phyloP scores from a whole-genome alignment of 2,329 filamentous ascomycete species.

The Gaeumannomyces sp. region DNA sequence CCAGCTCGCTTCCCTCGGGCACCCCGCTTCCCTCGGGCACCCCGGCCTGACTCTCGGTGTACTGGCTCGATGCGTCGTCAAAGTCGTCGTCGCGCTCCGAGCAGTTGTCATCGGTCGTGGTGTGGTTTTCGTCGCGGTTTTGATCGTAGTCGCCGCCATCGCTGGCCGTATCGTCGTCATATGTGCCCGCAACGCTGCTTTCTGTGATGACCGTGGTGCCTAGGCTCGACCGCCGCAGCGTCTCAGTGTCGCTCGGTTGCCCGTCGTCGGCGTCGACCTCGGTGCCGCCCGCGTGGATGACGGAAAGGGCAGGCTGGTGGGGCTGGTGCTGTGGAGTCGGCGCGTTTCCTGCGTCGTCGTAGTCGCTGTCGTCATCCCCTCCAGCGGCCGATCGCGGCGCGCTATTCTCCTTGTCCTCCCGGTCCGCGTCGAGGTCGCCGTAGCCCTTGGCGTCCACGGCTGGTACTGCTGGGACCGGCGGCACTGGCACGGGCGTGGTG shows the following conservation, averaged over 20 bases:
- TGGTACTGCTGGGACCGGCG: conserved; percentile 2
- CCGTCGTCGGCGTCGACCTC: conserved; percentile 26
- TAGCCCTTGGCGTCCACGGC: conserved; percentile 35
- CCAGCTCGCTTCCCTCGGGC: conserved; percentile 15
- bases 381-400: conserved; percentile 15
- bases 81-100: conserved; percentile 19
- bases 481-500: conserved; percentile 2
- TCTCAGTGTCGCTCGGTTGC: conserved; percentile 44
- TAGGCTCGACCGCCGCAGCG: conserved; percentile 40
- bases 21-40: conserved; percentile 12
- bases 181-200: conserved; percentile 15
- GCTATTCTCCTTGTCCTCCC: conserved; percentile 39
- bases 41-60: conserved; percentile 37
- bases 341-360: too few species aligned
- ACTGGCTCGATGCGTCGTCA: conserved; percentile 34
- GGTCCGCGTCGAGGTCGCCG: conserved; percentile 56
- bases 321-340: not conserved
- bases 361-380: conserved; percentile 11
- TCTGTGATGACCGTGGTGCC: conserved; percentile 41
- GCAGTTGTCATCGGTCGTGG: conserved; percentile 20
- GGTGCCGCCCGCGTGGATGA: conserved; percentile 8
- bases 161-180: conserved; percentile 11
- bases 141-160: conserved; percentile 23
- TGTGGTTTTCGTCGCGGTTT: conserved; percentile 23
- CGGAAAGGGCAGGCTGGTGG: conserved; percentile 2